Percentiles rank a stretch among this genome's conserved stretches.
phyloP scores from a whole-genome alignment of 306 rosid species.

The Begonia masoniana region DNA sequence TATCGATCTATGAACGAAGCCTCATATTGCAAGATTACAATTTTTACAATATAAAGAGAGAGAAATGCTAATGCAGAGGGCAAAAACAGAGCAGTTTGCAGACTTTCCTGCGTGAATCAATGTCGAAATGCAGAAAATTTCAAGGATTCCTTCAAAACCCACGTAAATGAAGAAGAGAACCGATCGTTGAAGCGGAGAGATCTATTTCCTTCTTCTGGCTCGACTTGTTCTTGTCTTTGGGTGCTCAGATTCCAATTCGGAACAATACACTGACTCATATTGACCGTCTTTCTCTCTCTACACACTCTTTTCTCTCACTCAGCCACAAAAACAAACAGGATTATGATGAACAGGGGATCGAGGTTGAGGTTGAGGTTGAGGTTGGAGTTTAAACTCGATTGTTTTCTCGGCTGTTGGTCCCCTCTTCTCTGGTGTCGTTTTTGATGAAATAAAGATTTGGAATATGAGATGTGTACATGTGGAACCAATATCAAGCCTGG shows the following conservation, averaged over 20 bases:
- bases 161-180: neutral
- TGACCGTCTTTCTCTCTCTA: conserved; percentile 10
- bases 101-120: neutral
- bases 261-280: conserved; percentile 24
- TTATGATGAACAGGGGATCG: conserved; percentile 8
- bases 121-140: too few relatives aligned
- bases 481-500: neutral
- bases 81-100: neutral
- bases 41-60: too few relatives aligned
- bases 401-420: neutral
- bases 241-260: conserved; percentile 31
- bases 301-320: conserved; percentile 3
- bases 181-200: too few relatives aligned
- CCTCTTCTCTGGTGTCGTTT: neutral
- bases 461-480: neutral
- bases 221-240: conserved; percentile 29
- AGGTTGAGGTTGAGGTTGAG: conserved; percentile 5
- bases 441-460: neutral
- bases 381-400: neutral
- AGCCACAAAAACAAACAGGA: conserved; percentile 3
- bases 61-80: too few relatives aligned
- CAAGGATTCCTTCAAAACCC: too few relatives aligned
- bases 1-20: neutral
- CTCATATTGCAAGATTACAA: too few relatives aligned
- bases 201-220: conserved; percentile 20